Evolutionary conservation across 1,139 yeast species (phyloP), one percentile per base, ranked within the genome.

Genomic region (Pichia sorboxylosa): DNA sequence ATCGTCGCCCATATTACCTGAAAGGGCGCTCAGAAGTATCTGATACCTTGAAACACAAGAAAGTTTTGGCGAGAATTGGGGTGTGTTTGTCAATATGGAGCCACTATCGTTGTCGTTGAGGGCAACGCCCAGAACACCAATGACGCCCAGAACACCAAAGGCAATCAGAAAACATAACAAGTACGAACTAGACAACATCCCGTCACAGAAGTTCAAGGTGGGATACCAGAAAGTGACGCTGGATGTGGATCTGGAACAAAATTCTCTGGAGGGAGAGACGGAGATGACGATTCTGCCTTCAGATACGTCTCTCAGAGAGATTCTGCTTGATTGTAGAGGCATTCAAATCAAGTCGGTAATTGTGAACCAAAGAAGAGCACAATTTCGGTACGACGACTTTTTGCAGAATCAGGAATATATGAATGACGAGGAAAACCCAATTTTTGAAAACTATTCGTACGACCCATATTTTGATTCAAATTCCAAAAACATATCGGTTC

Each of bases 261-360:
- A 68, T 37, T 48, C 55, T 16, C 55, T 77, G 9, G 55, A 56
- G n/a, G 98, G 97, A 11, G 66, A 71, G 45, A 84, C 97, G 0
- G 96, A 85, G 50, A 59, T 90, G 24, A 79, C 92, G 2, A 62
- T 87, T 11, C 61, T 82, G 16, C 96, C 97, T 0, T 61, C 75
- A 3, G 72, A 76, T 14, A 69, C 72, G 9, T 54, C 62, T 1
- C 57, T 87, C 28, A 71, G 69, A 34, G 61, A 63, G 11, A 63
- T 90, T 21, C 69, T 71, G 35, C 60, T 90, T 34, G 97, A 90
- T 52, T 83, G 94, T 42, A 72, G 95, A 36, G 87, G 83, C 39
- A 69, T 84, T 58, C 61, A 59, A 29, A 70, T 87, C 26, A 65
- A 66, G 21, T 70, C 71, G 24, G 77, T 84, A 8, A 61, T 61